phyloP scores from a whole-genome alignment of 2,329 filamentous ascomycete genomes.

The Fusarium algeriense region DNA sequence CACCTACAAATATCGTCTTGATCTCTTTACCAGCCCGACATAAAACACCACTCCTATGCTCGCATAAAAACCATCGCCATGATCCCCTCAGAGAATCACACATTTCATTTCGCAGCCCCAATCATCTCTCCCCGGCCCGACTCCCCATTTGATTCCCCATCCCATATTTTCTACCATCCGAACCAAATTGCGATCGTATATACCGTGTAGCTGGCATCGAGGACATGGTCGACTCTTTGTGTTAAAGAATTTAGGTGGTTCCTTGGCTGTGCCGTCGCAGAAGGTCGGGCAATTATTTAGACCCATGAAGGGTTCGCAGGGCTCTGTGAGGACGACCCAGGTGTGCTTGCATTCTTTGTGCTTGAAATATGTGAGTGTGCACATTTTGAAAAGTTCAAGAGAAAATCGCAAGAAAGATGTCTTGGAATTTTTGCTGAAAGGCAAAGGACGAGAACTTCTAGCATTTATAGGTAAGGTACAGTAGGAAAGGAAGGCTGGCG shows the following conservation, averaged over 20 bases:
- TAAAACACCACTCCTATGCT: not conserved
- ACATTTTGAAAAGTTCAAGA: slow-evolving; percentile 54
- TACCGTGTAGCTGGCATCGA: slow-evolving; percentile 54
- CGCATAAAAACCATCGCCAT: not conserved
- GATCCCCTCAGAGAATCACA: slow-evolving; percentile 50
- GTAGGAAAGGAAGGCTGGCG: not conserved
- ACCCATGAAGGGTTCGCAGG: slow-evolving; percentile 63
- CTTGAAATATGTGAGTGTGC: slow-evolving; percentile 60
- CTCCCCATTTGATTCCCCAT: slow-evolving; percentile 61
- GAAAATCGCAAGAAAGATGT: no score
- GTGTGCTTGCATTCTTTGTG: slow-evolving; percentile 64
- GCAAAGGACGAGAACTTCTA: not conserved
- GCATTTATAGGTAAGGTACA: not conserved
- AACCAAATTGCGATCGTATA: slow-evolving; percentile 62
- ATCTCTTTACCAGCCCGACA: not conserved
- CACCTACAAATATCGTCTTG: not conserved
- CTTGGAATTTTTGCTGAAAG: not conserved
- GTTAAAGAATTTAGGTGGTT: slow-evolving; percentile 51
- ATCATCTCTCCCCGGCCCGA: slow-evolving; percentile 57
- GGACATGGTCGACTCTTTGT: slow-evolving; percentile 57
- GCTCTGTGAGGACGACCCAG: slow-evolving; percentile 62
- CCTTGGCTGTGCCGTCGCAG: slow-evolving; percentile 54
- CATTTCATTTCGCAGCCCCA: slow-evolving; percentile 55
- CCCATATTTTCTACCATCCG: slow-evolving; percentile 60
- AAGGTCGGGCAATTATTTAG: slow-evolving; percentile 63